Conservation (phyloP, 768 basidiomycete genomes). For the Collybia sp. region DNA sequence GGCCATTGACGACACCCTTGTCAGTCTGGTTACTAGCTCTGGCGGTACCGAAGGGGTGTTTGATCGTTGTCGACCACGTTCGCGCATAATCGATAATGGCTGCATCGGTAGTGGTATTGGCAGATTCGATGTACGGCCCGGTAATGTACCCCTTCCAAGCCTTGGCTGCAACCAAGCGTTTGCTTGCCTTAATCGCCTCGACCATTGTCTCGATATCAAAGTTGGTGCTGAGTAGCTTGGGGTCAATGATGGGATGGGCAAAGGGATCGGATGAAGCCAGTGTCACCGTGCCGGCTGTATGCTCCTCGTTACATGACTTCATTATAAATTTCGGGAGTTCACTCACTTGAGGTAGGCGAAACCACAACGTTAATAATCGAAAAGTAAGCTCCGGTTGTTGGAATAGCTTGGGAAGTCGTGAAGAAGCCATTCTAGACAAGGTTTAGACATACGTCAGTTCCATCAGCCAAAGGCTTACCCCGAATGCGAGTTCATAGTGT, state of each 20-base stretch:
- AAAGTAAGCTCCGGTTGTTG: constrained; percentile 6
- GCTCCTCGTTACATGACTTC: neutral
- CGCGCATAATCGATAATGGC: neutral
- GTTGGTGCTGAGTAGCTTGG: constrained; percentile 8
- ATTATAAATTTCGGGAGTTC: no score
- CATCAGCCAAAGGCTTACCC: constrained; percentile 8
- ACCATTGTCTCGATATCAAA: constrained; percentile 11
- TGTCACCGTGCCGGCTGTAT: neutral
- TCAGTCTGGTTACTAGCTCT: constrained; percentile 8
- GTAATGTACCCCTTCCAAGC: constrained; percentile 11
- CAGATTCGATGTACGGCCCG: constrained; percentile 5
- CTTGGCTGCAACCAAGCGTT: constrained; percentile 6
- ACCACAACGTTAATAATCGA: constrained; percentile 4
- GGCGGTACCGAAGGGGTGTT: constrained; percentile 8
- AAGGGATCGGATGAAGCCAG: constrained; percentile 6
- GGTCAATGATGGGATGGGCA: constrained; percentile 11
- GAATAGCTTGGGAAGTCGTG: constrained; percentile 1
- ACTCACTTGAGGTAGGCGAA: constrained; percentile 10
- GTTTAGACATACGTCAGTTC: no score
- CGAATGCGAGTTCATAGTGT: constrained; percentile 18
- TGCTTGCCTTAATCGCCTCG: constrained; percentile 11
- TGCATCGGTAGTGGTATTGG: constrained; percentile 6
- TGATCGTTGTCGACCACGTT: neutral
- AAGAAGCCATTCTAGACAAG: neutral
- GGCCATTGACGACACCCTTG: constrained; percentile 12